Base-by-base conservation (phyloP, 495 filamentous ascomycete species). In the Penicillium diatomitis region DNA sequence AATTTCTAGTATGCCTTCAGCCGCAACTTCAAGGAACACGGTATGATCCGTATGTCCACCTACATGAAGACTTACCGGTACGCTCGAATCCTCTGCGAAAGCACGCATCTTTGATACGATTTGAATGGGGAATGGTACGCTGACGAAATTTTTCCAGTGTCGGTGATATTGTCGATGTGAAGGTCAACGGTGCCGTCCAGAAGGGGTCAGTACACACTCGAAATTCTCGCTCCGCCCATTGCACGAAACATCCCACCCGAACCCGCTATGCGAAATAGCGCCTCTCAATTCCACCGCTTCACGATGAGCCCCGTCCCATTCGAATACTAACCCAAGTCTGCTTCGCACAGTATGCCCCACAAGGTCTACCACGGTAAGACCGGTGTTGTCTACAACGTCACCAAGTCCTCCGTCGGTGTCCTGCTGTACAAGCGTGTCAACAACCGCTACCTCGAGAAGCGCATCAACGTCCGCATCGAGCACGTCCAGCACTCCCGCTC, bases 311-410 rank as follows among this genome's bases (percentile, higher is more conserved):
- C 28, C 42, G 32, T 41, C 40, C 46, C 48, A 45, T 20, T 20
- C 20, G 45, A 57, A 46, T 33, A 46, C 57, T 51, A 40, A 53
- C 63, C 69, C 67, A 68, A 55, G 64, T 30, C 35, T 47, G 34
- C 48, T 50, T 54, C 46, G 57, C 40, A 76, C 67, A 91, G 88
- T 78, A 91, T 95, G 88, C 90, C 91, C 62, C 87, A 91, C 85
- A 96, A 96, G 80, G 86, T 95, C 75, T 96, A 94, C 84, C 90
- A 96, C 78, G 90, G 90, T 63, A 96, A 95, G 85, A 96, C 90
- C 54, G 90, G 90, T 66, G 87, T 96, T 61, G 77, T 96, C 77
- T 95, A 95, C 83, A 96, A 95, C 78, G 89, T 95, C 58, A 96
- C 91, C 69, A 94, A 95, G 80, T 86, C 80, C 67, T 85, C 79